phyloP scores from a whole-genome alignment of 2,329 filamentous ascomycete genomes.

The Aspergillus sp. region DNA sequence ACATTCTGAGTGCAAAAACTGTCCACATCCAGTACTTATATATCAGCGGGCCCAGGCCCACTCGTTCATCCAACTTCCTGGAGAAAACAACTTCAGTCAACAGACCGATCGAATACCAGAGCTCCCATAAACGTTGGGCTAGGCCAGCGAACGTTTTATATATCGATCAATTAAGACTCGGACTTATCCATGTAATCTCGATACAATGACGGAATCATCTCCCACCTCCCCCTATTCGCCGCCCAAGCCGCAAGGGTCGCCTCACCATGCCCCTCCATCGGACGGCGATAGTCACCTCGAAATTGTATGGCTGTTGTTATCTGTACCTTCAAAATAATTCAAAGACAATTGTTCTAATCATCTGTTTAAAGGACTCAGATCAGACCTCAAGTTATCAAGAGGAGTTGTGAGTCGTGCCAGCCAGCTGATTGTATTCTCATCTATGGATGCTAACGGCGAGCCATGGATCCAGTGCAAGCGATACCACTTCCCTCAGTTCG shows the following conservation, averaged over 20 bases:
- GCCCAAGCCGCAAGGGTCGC: neutral
- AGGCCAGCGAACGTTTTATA: neutral
- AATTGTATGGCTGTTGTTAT: neutral
- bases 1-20: too few species aligned
- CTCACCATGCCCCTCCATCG: neutral
- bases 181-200: neutral
- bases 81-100: neutral
- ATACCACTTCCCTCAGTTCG: slow-evolving; percentile 22
- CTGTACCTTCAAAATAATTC: neutral
- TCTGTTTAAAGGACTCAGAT: neutral
- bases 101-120: neutral
- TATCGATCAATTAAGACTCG: too few species aligned
- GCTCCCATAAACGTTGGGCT: neutral
- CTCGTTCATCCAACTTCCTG: too few species aligned
- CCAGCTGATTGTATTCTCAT: neutral
- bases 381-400: slow-evolving; percentile 17
- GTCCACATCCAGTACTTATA: too few species aligned
- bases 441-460: neutral
- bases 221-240: neutral
- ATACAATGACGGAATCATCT: neutral
- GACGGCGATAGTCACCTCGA: neutral
- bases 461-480: slow-evolving; percentile 14
- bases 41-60: too few species aligned
- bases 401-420: slow-evolving; percentile 17
- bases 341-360: too few species aligned